Conservation (phyloP, 371 early-diverging fungal species). For the Mortierella sp. region DNA sequence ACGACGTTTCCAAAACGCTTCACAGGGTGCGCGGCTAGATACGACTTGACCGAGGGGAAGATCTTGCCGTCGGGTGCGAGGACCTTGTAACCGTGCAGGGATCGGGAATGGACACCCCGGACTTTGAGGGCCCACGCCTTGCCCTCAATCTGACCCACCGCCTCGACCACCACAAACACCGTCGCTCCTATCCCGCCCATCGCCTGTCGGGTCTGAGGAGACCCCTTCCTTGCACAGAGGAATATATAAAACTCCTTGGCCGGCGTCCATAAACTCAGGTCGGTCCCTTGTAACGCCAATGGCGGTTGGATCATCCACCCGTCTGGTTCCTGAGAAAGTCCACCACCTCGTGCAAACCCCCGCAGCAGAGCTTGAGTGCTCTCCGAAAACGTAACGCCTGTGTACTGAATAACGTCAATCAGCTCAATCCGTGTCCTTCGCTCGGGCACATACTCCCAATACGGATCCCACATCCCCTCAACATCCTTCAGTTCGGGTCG, state of each 20-base stretch:
- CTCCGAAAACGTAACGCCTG: constrained; percentile 30
- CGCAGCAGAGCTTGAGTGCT: constrained; percentile 22
- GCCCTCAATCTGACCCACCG: constrained; percentile 25
- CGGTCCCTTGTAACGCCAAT: not conserved
- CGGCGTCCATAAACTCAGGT: constrained; percentile 20
- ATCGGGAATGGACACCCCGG: constrained; percentile 4
- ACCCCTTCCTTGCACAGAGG: constrained; percentile 26
- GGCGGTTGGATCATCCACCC: constrained; percentile 19
- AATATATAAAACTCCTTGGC: constrained; percentile 25
- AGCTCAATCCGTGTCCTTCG: constrained; percentile 17
- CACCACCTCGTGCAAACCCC: not conserved
- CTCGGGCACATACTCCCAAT: constrained; percentile 22
- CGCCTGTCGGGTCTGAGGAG: not conserved
- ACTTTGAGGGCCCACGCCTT: constrained; percentile 40
- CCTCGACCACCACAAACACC: constrained; percentile 31
- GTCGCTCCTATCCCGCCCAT: constrained; percentile 37
- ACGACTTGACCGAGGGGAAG: not conserved
- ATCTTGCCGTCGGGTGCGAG: constrained; percentile 16
- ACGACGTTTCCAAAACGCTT: constrained; percentile 21
- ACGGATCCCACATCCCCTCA: constrained; percentile 20
- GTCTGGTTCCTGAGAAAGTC: not conserved
- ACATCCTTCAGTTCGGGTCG: constrained; percentile 27
- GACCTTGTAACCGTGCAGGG: constrained; percentile 1
- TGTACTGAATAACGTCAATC: constrained; percentile 15
- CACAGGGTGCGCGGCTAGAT: not conserved